Evolutionary conservation across 2,329 filamentous ascomycete species (phyloP), one percentile per base, ranked within the genome.

Genomic region (Talaromyces verruculosus): DNA sequence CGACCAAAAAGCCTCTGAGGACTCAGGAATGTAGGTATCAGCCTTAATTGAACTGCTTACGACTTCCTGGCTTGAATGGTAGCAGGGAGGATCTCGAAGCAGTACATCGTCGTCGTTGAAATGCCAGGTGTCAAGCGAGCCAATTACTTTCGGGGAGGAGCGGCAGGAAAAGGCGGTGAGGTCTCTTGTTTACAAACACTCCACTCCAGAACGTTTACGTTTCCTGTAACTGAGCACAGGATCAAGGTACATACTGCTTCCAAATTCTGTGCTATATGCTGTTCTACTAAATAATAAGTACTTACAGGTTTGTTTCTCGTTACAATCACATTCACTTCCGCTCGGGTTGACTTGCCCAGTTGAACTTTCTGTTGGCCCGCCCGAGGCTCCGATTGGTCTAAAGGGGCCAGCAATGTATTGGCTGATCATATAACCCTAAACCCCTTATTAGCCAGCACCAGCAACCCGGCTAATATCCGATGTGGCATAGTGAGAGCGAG

Each of bases 141-240:
- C 62, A 64, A 64, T 64, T 39, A 58, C 30, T 33, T 15, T 37
- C 13, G 37, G 62, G 51, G 19, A 58, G 39, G 13, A 22, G 55
- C 55, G 67, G 67, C 67, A 68, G 63, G 63, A 68, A 53, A 41
- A 61, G 67, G 67, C 67, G 67, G 65, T 68, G 19, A 33, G 22
- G 15, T 2, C 10, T 8, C 8, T 1, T 53, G 3, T 7, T 30
- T 45, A 45, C 17, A 28, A 49, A 30, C 19, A 25, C 17, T n/a
- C 41, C 41, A n/a, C 39, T n/a, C 5, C 17, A 7, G 5, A 17
- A 41, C 10, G 25, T 47, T 25, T 47, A 6, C 45, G 4, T 47
- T 25, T 1, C 19, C 19, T 47, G 19, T 10, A 13, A n/a, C n/a
- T n/a, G n/a, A 30, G 7, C 25, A 17, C 25, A 51, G 2, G 7